Conservation (phyloP, 805 yeast species). For the Saccharomycopsis selenospora region DNA sequence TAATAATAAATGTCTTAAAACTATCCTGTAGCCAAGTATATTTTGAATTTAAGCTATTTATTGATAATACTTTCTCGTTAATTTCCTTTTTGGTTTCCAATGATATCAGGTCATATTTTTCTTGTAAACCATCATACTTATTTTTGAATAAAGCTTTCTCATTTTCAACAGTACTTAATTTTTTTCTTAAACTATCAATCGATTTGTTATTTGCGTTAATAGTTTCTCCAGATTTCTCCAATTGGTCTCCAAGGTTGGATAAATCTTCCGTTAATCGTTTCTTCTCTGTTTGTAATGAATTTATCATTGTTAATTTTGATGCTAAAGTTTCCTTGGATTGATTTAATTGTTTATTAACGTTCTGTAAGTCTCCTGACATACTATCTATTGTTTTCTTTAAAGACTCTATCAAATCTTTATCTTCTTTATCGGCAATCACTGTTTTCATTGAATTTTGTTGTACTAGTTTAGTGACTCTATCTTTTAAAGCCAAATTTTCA, state of each 20-base stretch:
- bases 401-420: neutral
- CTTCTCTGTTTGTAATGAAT: neutral
- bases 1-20: neutral
- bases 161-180: neutral
- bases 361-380: neutral
- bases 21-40: neutral
- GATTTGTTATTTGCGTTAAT: neutral
- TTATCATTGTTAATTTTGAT: neutral
- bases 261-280: neutral
- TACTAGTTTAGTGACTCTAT: neutral
- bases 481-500: neutral
- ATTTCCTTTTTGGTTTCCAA: neutral
- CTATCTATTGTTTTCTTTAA: neutral
- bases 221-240: neutral
- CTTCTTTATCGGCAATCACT: neutral
- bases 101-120: neutral
- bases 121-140: neutral
- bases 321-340: neutral
- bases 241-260: constrained; percentile 1
- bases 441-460: neutral
- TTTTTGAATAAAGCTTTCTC: neutral
- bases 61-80: neutral
- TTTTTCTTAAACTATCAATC: neutral
- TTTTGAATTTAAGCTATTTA: neutral
- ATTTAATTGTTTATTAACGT: neutral